Conservation (phyloP, 2,329 filamentous ascomycete genomes). For the Calonectria henricotiae region DNA sequence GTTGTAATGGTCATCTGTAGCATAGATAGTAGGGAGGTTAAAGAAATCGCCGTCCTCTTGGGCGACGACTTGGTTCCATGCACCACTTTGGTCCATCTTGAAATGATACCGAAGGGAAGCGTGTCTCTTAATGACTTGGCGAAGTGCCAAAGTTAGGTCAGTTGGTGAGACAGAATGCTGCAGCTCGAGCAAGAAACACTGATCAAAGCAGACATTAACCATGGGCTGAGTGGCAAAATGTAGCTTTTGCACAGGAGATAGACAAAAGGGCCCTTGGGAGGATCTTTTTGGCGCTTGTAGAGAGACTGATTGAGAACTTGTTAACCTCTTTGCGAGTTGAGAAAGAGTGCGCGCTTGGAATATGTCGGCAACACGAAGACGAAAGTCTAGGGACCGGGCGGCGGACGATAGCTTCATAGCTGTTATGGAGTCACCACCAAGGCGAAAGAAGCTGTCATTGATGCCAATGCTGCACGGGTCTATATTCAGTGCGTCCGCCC, state of each 20-base stretch:
- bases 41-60: not conserved
- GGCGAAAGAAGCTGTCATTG: constrained; percentile 66
- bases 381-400: constrained; percentile 26
- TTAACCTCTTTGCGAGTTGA: not conserved
- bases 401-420: constrained; percentile 64
- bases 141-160: not conserved
- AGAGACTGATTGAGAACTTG: not conserved
- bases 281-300: not conserved
- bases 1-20: not conserved
- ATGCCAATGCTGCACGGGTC: constrained; percentile 56
- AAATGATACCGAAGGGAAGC: not conserved
- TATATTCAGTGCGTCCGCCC: constrained; percentile 58
- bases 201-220: not conserved
- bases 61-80: not conserved
- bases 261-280: not conserved
- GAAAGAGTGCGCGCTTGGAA: constrained; percentile 8
- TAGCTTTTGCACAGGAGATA: not conserved
- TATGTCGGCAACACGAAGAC: constrained; percentile 34
- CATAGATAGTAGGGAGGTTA: not conserved
- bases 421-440: constrained; percentile 68
- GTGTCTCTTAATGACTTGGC: not conserved
- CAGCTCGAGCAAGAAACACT: not conserved
- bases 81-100: not conserved
- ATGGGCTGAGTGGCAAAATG: not conserved
- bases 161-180: not conserved